Conservation (phyloP, 1,139 yeast genomes). For the Taiozyma sp. region DNA sequence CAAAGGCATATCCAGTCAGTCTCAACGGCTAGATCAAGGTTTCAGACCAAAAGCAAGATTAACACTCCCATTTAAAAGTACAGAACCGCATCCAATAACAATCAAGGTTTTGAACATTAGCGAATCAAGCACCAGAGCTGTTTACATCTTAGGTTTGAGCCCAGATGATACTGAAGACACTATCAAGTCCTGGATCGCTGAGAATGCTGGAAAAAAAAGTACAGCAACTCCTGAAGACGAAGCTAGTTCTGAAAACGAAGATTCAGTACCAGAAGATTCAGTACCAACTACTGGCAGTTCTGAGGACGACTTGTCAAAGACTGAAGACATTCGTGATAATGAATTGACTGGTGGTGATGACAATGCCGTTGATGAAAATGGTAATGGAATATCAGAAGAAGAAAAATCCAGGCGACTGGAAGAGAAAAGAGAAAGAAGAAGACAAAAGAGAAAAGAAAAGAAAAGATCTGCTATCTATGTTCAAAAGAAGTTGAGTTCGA, state of each 20-base stretch:
- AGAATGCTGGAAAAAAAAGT: not conserved
- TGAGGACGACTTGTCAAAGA: constrained; percentile 2
- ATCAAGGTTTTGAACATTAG: constrained; percentile 11
- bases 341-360: constrained; percentile 20
- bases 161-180: constrained; percentile 10
- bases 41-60: not conserved
- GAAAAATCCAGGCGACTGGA: constrained; percentile 7
- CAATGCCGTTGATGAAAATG: constrained; percentile 9
- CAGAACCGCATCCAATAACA: not conserved
- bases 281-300: constrained; percentile 1
- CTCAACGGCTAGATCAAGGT: not conserved
- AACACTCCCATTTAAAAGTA: not conserved
- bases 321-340: constrained; percentile 1
- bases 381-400: not conserved
- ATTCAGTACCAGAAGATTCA: constrained; percentile 13
- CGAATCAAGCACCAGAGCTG: constrained; percentile 11
- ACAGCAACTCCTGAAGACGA: not conserved
- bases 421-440: constrained; percentile 8
- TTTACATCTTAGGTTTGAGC: constrained; percentile 11
- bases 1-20: not conserved
- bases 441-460: not conserved
- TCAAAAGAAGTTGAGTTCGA: constrained; percentile 3
- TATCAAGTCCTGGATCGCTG: constrained; percentile 11
- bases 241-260: constrained; percentile 16
- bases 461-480: constrained; percentile 4